Evolutionary conservation across 345 rosid genomes (phyloP), one percentile per base, ranked within the genome.

Genomic region (Psidium friedrichsthalianum): DNA sequence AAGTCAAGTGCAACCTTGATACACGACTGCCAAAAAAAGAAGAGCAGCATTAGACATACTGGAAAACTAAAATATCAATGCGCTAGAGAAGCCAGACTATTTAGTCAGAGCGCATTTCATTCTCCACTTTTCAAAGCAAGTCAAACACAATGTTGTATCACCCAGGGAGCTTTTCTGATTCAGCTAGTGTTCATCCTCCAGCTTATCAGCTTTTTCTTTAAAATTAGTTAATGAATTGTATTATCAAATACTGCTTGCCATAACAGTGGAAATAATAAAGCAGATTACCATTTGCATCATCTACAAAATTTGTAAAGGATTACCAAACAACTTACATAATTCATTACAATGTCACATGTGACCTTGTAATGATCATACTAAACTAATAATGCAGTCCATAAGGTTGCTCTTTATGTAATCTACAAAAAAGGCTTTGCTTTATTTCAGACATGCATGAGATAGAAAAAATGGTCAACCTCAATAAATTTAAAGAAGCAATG

Each of bases 1-100:
- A 93, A 93, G 61, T 92, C 93, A 74, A 86, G 83, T 29, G 92
- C 94, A 58, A 92, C 93, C 87, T 92, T 92, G 83, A 91, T 89
- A 84, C 92, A 90, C 7, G 93, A 89, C 93, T 92, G 90, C 53
- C n/a, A 57, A 32, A 44, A 64, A 51, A 82, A 55, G 21, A 59
- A 82, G 24, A 7, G 49, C 15, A 44, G 25, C 16, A 20, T 86
- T 58, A 69, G 44, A 82, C 42, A 29, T 69, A 32, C 78, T 32
- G 42, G 36, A 36, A 55, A 84, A 21, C 25, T 25, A 57, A 44
- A 74, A 56, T 29, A 55, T 25, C 54, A 20, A 11, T 32, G 22
- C 24, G 10, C 32, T 86, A 47, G 57, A 32, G 40, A 64, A 9
- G 8, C 25, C 40, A 82, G 32, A 32, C 47, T 47, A 32, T 69